Evolutionary conservation across 495 filamentous ascomycete species (phyloP).

Genomic region (Lasiosphaeria miniovina): DNA sequence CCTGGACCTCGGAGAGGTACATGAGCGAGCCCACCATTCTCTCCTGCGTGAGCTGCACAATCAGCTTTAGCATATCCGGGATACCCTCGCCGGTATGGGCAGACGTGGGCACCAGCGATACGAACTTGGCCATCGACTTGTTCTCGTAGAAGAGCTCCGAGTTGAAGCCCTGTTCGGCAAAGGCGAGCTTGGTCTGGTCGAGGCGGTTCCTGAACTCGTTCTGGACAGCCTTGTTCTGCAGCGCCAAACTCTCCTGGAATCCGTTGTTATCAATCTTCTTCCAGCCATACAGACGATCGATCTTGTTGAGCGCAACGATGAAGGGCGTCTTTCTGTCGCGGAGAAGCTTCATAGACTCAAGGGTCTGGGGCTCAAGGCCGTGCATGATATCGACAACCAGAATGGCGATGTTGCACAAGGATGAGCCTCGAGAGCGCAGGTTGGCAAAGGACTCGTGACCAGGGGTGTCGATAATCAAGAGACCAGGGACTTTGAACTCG

Average conservation of each 20-base stretch:
- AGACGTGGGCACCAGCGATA: slow-evolving; percentile 94
- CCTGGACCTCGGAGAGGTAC: slow-evolving; percentile 97
- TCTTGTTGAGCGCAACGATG: slow-evolving; percentile 99
- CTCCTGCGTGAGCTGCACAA: slow-evolving; percentile 89
- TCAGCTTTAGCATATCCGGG: slow-evolving; percentile 96
- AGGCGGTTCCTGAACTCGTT: slow-evolving; percentile 91
- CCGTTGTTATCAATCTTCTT: slow-evolving; percentile 97
- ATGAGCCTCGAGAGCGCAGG: slow-evolving; percentile 90
- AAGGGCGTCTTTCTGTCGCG: slow-evolving; percentile 95
- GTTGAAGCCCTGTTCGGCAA: slow-evolving; percentile 97
- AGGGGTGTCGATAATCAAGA: slow-evolving; percentile 96
- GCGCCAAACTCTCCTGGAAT: slow-evolving; percentile 83
- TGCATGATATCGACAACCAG: slow-evolving; percentile 99
- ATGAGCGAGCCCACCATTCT: slow-evolving; percentile 97
- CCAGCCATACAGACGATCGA: slow-evolving; percentile 98
- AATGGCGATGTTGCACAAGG: slow-evolving; percentile 98
- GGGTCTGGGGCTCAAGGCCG: slow-evolving; percentile 94
- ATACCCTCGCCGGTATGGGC: slow-evolving; percentile 98
- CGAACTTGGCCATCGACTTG: slow-evolving; percentile 89
- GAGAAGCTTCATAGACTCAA: slow-evolving; percentile 94
- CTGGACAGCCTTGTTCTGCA: slow-evolving; percentile 92
- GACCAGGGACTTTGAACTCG: slow-evolving; percentile 96
- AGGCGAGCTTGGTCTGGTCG: slow-evolving; percentile 86
- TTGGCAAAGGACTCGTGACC: slow-evolving; percentile 99
- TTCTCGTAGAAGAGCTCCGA: slow-evolving; percentile 96